Evolutionary conservation across 179 eudicot genomes (phyloP), one percentile per base, ranked within the genome.

Genomic region (Silene noctiflora): DNA sequence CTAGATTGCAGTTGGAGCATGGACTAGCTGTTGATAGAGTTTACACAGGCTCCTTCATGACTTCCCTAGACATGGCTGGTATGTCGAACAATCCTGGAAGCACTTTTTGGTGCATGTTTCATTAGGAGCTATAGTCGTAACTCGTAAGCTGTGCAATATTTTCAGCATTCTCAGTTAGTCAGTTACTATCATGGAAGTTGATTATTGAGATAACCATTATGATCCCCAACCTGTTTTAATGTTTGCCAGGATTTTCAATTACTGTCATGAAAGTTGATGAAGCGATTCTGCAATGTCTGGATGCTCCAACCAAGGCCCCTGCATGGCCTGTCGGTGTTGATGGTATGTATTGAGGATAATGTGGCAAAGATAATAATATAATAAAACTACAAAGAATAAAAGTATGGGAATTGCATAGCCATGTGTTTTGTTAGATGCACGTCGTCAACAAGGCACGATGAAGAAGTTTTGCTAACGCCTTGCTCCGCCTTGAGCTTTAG

Each of bases 11-110:
- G 86, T 86, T 95, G 77, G 97, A 95, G 74, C 93, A 95, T 82
- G 99, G 98, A n/a, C 88, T 95, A 72, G 99, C 99, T 85, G 97
- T 95, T 81, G 99, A 91, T 69, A 87, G 99, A 83, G 97, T 93
- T 42, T 93, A 95, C 71, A 93, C 97, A 61, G 99, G 99, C 79
- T 91, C 96, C 63, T 91, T 93, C 78, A 89, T 95, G 99, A 95
- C 99, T 61, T 93, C 99, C 62, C 86, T 95, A 31, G 99, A 95
- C 78, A 95, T 95, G 99, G 95, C 95, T 62, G 97, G 99, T 92
- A 69, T 67, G 82, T 80, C 21, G n/a, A 76, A 42, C 59, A 69
- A 71, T 48, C 66, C 19, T 42, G 27, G 19, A 27, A 46, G 59
- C 73, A 27, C 53, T 69, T 44, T 69, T 20, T 44, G 33, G 60